Conservation (phyloP, 1,284 basidiomycete species). For the Microbotryum silenes-acaulis region DNA sequence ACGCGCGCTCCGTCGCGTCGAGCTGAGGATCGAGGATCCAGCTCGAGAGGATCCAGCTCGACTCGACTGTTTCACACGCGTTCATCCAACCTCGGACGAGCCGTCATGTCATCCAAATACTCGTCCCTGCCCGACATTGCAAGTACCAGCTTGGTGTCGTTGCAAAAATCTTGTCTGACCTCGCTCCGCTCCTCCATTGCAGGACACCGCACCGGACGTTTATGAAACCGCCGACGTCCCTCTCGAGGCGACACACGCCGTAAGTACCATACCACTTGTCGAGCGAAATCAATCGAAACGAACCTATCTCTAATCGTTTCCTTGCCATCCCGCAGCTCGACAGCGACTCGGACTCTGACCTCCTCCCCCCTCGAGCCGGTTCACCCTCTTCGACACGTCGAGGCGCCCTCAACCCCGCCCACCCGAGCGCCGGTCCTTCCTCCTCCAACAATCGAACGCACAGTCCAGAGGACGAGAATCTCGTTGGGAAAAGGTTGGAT, state of each 20-base stretch:
- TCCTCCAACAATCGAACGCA: too few species aligned
- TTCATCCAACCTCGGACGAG: too few species aligned
- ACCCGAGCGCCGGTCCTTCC: neutral
- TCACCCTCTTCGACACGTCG: constrained; percentile 6
- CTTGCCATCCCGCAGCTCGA: constrained; percentile 22
- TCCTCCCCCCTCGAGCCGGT: constrained; percentile 8
- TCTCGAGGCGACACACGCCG: constrained; percentile 9
- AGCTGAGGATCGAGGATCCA: too few species aligned
- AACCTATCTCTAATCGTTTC: neutral
- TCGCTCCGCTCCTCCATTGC: neutral
- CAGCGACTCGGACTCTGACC: constrained; percentile 31
- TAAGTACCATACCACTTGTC: neutral
- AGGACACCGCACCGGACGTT: constrained; percentile 85
- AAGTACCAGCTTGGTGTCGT: constrained; percentile 35
- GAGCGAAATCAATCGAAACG: too few species aligned
- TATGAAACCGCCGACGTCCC: constrained; percentile 80
- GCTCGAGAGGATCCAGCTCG: too few species aligned
- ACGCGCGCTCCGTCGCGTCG: too few species aligned
- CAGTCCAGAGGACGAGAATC: constrained; percentile 7
- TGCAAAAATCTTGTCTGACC: too few species aligned
- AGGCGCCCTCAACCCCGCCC: neutral
- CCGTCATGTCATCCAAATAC: constrained; percentile 54
- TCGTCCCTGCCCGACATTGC: constrained; percentile 85
- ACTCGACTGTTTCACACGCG: too few species aligned
- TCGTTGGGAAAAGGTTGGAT: constrained; percentile 19